Base-by-base conservation (phyloP, 148 eudicot genomes). In the Fagopyrum homotropicum region DNA sequence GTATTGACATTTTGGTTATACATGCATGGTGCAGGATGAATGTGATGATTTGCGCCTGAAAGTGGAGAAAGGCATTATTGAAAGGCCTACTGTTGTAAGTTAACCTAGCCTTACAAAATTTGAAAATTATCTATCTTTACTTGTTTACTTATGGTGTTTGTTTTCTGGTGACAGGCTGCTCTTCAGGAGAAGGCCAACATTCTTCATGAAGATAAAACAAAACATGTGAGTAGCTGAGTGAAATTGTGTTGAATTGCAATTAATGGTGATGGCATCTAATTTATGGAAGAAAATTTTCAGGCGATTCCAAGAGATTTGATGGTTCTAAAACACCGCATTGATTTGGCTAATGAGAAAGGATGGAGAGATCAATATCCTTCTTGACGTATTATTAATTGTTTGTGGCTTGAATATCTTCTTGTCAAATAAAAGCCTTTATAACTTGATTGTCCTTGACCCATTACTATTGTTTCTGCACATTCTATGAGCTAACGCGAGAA, bases 261-360 rank as follows among this genome's bases (percentile, higher is more conserved):
- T 22, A 22, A 22, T 22, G 26, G 26, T 48, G 26, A 72, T 69
- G 50, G 17, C 50, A 7, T 19, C 73, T 45, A 44, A 7, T 11
- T 68, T 35, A 48, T 75, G 70, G 14, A 61, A 40, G n/a, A 43
- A 40, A 77, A 48, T 63, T 8, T 72, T 79, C 82, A 90, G 92
- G 82, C 81, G 80, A 88, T 90, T 76, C 55, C 47, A 75, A 82
- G 78, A 75, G 87, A 88, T 78, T 80, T 90, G 72, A 75, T 72
- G 48, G 35, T 75, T 52, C 74, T 90, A 72, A 81, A 80, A 75
- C 74, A 79, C 76, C 90, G 84, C 79, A 90, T 90, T 79, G 95
- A 90, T 79, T 82, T 49, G 30, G 92, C 92, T 50, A 88, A 88
- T 85, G 95, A 90, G 82, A 90, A 88, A 82, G 95, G 92, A 72